Conservation (phyloP, 1,284 basidiomycete genomes). For the Athelia psychrophila region DNA sequence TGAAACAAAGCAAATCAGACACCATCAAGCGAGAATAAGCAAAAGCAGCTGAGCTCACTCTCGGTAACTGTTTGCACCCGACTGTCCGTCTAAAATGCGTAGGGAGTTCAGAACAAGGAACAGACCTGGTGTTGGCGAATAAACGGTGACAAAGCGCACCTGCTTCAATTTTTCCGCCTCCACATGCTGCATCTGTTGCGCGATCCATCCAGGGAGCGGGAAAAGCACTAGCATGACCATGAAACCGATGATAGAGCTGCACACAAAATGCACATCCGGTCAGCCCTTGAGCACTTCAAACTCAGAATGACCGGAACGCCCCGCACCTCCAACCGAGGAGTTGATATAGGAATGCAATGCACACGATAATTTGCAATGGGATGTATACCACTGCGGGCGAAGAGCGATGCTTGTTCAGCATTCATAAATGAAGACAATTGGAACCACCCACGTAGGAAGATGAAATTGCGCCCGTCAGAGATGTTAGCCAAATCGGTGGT, state of each 20-base stretch:
- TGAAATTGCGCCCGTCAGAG: slow-evolving; percentile 20
- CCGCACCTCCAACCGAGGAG: slow-evolving; percentile 27
- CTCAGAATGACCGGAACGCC: no score
- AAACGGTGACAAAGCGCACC: slow-evolving; percentile 4
- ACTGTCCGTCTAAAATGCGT: slow-evolving; percentile 35
- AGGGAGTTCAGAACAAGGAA: neutral
- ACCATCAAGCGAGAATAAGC: slow-evolving; percentile 51
- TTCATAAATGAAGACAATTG: neutral
- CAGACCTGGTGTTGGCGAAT: neutral
- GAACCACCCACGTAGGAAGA: slow-evolving; percentile 10
- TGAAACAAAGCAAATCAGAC: no score
- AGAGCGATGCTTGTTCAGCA: neutral
- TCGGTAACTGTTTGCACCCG: slow-evolving; percentile 50
- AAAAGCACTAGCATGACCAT: slow-evolving; percentile 32
- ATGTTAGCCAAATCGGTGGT: slow-evolving; percentile 24
- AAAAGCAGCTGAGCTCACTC: slow-evolving; percentile 22
- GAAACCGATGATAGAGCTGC: slow-evolving; percentile 45
- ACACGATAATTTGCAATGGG: slow-evolving; percentile 28
- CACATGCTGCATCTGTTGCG: slow-evolving; percentile 15
- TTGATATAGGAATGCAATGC: slow-evolving; percentile 29
- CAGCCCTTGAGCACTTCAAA: neutral
- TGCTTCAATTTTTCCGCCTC: slow-evolving; percentile 23
- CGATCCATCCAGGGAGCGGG: slow-evolving; percentile 31
- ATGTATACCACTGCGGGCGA: slow-evolving; percentile 15
- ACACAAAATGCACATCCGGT: neutral